Evolutionary conservation across 768 basidiomycete genomes (phyloP), one percentile per base, ranked within the genome.

Genomic region (Steccherinum ochraceum): DNA sequence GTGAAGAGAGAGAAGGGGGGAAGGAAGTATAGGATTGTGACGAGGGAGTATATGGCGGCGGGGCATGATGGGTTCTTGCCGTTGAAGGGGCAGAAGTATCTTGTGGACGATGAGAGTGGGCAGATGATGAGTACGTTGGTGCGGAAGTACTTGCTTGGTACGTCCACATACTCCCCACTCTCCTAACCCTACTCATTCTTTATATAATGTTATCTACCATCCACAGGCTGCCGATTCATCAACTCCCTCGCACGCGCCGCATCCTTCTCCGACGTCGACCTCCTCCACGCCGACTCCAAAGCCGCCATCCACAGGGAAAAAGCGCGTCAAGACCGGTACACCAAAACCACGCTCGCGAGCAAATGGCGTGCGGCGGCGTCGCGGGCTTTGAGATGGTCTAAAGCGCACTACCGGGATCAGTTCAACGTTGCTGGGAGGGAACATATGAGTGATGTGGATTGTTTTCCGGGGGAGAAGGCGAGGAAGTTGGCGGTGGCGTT

Each of bases 31-130:
- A 83, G 75, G 45, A 75, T 96, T 24, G 84, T 94, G 26, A 92
- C 89, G n/a, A 72, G 91, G 59, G 79, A 91, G 50, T 96, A 94
- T 59, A 77, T 94, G 85, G 81, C 84, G 2, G 70, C 80, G 55
- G 89, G 89, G 0, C 88, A 91, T 56, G 92, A 94, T 58, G 93
- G 93, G 0, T 96, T 82, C 66, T 66, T 69, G 0, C 74, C 83
- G 1, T 71, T 95, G 25, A 80, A 80, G 56, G 81, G 79, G 18
- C 73, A 79, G 19, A 73, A 73, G 52, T 82, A 81, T 58, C 76
- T 94, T 39, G 75, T 94, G 21, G 90, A 93, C 59, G 84, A 91
- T 52, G 93, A 96, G 65, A 76, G 77, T 48, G 93, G 92, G 7
- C 77, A 83, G 55, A 69, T 89, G 54, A 80, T 89, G 78, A 89